phyloP scores from a whole-genome alignment of 805 yeast species.

The Ogataea dorogensis region DNA sequence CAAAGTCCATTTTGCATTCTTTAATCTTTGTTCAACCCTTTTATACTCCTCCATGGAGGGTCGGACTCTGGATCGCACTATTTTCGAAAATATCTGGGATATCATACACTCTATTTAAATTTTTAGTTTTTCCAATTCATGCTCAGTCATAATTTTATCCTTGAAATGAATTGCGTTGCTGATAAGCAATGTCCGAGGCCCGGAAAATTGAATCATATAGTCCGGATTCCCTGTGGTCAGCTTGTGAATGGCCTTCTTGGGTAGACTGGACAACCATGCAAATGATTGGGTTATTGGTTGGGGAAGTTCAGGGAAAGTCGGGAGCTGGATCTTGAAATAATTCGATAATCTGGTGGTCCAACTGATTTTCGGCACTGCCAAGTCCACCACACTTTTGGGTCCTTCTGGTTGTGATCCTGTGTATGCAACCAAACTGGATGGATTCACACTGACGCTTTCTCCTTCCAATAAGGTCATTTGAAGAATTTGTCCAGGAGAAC shows the following conservation, averaged over 20 bases:
- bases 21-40: slow-evolving; percentile 15
- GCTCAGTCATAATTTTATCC: slow-evolving; percentile 23
- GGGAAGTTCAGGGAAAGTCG: slow-evolving; percentile 1
- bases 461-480: slow-evolving; percentile 35
- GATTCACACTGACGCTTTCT: slow-evolving; percentile 40
- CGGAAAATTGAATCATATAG: slow-evolving; percentile 28
- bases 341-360: slow-evolving; percentile 5
- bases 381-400: slow-evolving; percentile 22
- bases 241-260: slow-evolving; percentile 10
- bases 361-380: slow-evolving; percentile 27
- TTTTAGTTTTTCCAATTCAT: slow-evolving; percentile 25
- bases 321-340: background rate
- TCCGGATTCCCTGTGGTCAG: slow-evolving; percentile 22
- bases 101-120: slow-evolving; percentile 4
- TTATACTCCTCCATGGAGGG: slow-evolving; percentile 11
- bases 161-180: slow-evolving; percentile 29
- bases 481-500: slow-evolving; percentile 40
- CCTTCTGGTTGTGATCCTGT: slow-evolving; percentile 9
- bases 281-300: too few species aligned
- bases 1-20: slow-evolving; percentile 24
- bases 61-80: slow-evolving; percentile 4
- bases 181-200: slow-evolving; percentile 33
- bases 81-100: slow-evolving; percentile 2
- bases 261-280: slow-evolving; percentile 1
- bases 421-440: slow-evolving; percentile 41